Evolutionary conservation across 2,329 filamentous ascomycete species (phyloP), one percentile per base, ranked within the genome.

Genomic region (Calonectria hawksworthii): DNA sequence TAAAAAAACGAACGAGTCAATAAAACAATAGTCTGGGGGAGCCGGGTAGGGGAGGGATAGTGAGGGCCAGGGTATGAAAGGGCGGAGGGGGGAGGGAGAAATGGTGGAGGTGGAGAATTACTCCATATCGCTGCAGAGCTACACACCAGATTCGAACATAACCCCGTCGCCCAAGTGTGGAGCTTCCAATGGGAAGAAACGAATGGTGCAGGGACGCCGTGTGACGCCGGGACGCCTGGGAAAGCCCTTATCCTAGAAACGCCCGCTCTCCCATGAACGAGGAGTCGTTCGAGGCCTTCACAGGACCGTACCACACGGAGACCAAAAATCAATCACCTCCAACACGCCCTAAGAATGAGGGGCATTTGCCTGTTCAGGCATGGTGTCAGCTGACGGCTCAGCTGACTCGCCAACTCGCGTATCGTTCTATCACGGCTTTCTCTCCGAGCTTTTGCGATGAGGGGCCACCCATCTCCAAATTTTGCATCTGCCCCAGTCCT

Each of bases 81-180:
- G 26, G 67, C 47, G 68, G 44, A 5, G n/a, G 44, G 44, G 23
- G 44, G 64, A 51, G 41, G 52, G 44, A 50, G 65, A 68, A 63
- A 54, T 56, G 28, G 54, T n/a, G 38, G n/a, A 72, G 64, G 64
- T 72, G 63, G 70, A 72, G 64, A 63, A 69, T 50, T 61, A 51
- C 47, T 52, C 44, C 64, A 67, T 61, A 26, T 38, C 4, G 36
- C 32, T 67, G 30, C 47, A 51, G 38, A 38, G 41, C 64, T 67
- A 52, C 44, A 36, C 34, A 61, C 54, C 54, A 59, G 34, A 51
- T 44, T 54, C 38, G 36, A 44, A n/a, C 26, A 68, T 61, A 44
- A 44, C 66, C 54, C 66, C 66, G 66, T 68, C 51, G 52, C n/a
- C 26, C n/a, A 30, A 47, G 38, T 59, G 66, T 68, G 66, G 66